phyloP scores from a whole-genome alignment of 495 filamentous ascomycete genomes.

The Recurvomyces mirabilis region DNA sequence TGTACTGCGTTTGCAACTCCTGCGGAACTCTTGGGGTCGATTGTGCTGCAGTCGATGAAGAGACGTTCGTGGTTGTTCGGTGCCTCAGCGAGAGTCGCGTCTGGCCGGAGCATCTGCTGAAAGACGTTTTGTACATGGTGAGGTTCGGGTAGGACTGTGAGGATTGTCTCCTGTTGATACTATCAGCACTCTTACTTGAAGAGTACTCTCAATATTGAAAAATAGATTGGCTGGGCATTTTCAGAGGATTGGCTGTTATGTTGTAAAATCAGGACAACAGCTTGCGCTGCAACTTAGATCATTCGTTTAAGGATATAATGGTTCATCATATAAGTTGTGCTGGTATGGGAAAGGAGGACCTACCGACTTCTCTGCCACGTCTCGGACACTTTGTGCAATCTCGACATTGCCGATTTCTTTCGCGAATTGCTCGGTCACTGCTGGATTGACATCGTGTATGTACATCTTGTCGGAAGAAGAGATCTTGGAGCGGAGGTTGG shows the following conservation, averaged over 20 bases:
- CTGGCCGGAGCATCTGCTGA: slow-evolving; percentile 21
- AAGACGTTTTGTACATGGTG: slow-evolving; percentile 25
- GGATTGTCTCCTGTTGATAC: slow-evolving; percentile 23
- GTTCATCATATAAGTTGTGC: slow-evolving; percentile 22
- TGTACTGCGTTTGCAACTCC: slow-evolving; percentile 8
- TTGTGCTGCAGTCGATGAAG: slow-evolving; percentile 28
- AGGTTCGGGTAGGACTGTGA: slow-evolving; percentile 26
- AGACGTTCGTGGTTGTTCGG: slow-evolving; percentile 30
- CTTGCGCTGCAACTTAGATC: slow-evolving; percentile 37
- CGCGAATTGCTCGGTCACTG: slow-evolving; percentile 26
- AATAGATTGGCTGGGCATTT: too few relatives aligned
- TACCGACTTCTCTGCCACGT: slow-evolving; percentile 37
- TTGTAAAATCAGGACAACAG: slow-evolving; percentile 30
- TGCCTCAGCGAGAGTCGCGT: slow-evolving; percentile 29
- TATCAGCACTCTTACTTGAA: too few relatives aligned
- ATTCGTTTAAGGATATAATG: slow-evolving; percentile 28
- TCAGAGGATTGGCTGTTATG: slow-evolving; percentile 37
- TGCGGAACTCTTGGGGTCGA: slow-evolving; percentile 18
- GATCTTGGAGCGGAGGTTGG: slow-evolving; percentile 38
- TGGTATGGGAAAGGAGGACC: slow-evolving; percentile 15
- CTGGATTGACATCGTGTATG: slow-evolving; percentile 38
- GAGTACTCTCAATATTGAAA: too few relatives aligned
- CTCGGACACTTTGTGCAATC: slow-evolving; percentile 29
- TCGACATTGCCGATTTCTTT: slow-evolving; percentile 26
- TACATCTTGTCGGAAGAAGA: slow-evolving; percentile 31